A percentile compares a stretch with the other conserved stretches of the same genome.
phyloP scores from a whole-genome alignment of 495 filamentous ascomycete genomes.

The Cryomyces antarcticus region DNA sequence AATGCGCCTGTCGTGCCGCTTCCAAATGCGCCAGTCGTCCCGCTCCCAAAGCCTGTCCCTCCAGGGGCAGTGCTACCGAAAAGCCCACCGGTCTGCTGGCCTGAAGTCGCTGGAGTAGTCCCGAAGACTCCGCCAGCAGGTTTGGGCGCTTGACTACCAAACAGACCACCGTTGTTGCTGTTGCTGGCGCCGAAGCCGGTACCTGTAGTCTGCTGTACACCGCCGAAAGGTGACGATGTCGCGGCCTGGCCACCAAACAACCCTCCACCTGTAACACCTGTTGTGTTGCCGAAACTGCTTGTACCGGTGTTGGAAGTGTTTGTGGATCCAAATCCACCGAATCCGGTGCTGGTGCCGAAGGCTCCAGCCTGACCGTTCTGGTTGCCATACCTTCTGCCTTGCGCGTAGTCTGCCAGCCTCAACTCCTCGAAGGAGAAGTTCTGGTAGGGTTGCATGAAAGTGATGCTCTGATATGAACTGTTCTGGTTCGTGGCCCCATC shows the following conservation, averaged over 20 bases:
- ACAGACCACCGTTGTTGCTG: slow-evolving; percentile 13
- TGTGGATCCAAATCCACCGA: slow-evolving; percentile 31
- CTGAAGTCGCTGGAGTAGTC: slow-evolving; percentile 2
- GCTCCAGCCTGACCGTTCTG: slow-evolving; percentile 60
- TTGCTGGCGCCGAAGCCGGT: slow-evolving; percentile 15
- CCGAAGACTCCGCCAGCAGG: slow-evolving; percentile 4
- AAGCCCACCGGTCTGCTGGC: slow-evolving; percentile 1
- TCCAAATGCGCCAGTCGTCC: slow-evolving; percentile 1
- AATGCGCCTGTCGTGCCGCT: slow-evolving; percentile 23
- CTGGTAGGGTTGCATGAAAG: slow-evolving; percentile 66
- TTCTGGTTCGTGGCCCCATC: slow-evolving; percentile 36
- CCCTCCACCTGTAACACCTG: slow-evolving; percentile 11
- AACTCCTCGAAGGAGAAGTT: slow-evolving; percentile 85
- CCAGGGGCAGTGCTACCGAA: slow-evolving; percentile 1
- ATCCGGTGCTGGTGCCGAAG: slow-evolving; percentile 50
- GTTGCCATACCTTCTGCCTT: slow-evolving; percentile 67
- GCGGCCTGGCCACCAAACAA: slow-evolving; percentile 21
- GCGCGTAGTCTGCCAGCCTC: slow-evolving; percentile 69
- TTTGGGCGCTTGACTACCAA: slow-evolving; percentile 2
- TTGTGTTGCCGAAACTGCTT: slow-evolving; percentile 9
- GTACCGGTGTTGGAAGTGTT: slow-evolving; percentile 18
- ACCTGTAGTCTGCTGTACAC: slow-evolving; percentile 10
- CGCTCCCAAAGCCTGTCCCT: not conserved
- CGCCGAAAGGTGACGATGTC: slow-evolving; percentile 22
- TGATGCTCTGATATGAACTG: slow-evolving; percentile 72